Evolutionary conservation across 2,329 filamentous ascomycete species (phyloP).

Genomic region (Colletotrichum chlorophyti): DNA sequence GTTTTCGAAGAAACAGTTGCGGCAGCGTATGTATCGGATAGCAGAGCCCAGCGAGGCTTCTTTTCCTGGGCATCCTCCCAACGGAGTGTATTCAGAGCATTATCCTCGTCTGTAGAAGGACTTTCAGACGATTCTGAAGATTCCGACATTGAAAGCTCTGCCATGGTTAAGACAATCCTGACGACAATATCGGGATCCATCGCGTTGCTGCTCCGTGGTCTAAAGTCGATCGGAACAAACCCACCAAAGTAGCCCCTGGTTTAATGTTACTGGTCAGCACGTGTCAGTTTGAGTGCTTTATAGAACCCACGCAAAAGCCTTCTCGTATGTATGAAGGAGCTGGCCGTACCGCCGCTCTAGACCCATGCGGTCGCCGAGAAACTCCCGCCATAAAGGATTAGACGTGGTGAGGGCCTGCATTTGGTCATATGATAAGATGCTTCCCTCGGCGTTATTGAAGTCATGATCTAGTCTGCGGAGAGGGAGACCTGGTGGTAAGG

Average conservation of each 20-base stretch:
- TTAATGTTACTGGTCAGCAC: not conserved
- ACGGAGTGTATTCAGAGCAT: constrained; percentile 29
- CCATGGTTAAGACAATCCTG: constrained; percentile 31
- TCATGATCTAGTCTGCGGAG: constrained; percentile 31
- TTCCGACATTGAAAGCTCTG: constrained; percentile 21
- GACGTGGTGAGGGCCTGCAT: constrained; percentile 29
- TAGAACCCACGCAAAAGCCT: constrained; percentile 23
- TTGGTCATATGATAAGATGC: constrained; percentile 31
- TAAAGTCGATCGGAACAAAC: constrained; percentile 33
- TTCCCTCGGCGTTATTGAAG: constrained; percentile 34
- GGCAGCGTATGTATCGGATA: constrained; percentile 34
- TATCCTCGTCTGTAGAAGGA: constrained; percentile 25
- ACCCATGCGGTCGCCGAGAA: constrained; percentile 30
- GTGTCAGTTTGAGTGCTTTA: fast-evolving
- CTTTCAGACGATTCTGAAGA: constrained; percentile 29
- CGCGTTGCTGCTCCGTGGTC: constrained; percentile 25
- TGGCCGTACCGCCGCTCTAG: constrained; percentile 32
- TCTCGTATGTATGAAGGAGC: constrained; percentile 31
- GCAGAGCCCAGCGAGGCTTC: constrained; percentile 30
- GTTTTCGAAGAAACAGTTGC: constrained; percentile 24
- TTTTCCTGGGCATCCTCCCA: constrained; percentile 32
- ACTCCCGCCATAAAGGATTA: constrained; percentile 33
- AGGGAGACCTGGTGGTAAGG: not conserved
- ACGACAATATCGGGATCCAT: constrained; percentile 31
- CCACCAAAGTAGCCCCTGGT: constrained; percentile 30